Percentiles rank a stretch among this genome's conserved stretches.
These are phyloP conservation scores for Cryphonectria parasitica DNA, from an alignment of 2,329 filamentous ascomycete genomes.

Conservation along the genomic window DNA sequence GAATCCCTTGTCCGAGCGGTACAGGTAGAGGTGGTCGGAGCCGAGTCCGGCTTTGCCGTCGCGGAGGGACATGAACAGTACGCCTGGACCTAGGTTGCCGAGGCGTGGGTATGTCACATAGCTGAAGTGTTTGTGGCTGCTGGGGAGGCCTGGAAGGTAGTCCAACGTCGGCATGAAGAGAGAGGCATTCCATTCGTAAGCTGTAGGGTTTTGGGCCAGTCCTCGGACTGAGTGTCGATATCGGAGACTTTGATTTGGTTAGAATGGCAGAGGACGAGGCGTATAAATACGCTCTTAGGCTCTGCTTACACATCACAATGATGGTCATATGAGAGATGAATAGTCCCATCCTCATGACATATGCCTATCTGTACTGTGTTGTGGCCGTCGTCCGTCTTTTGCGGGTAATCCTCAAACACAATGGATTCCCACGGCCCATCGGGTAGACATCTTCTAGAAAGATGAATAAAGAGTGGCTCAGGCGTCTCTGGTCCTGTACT, in stretches of 20 bases:
- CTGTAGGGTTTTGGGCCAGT: slow-evolving; percentile 39
- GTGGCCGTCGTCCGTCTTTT: slow-evolving; percentile 55
- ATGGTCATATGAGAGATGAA: slow-evolving; percentile 57
- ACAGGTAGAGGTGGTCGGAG: slow-evolving; percentile 52
- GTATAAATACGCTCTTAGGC: slow-evolving; percentile 9
- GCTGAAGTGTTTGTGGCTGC: slow-evolving; percentile 37
- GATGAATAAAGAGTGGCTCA: slow-evolving; percentile 48
- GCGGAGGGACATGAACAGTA: slow-evolving; percentile 53
- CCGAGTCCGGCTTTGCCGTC: slow-evolving; percentile 55
- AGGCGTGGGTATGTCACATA: slow-evolving; percentile 56
- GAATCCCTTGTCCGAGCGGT: slow-evolving; percentile 40
- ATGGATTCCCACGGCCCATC: slow-evolving; percentile 49
- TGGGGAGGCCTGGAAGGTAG: slow-evolving; percentile 41
- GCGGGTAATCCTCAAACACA: slow-evolving; percentile 53
- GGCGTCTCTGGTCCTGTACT: slow-evolving; percentile 28
- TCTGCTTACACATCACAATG: slow-evolving; percentile 45
- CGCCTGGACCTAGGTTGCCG: slow-evolving; percentile 40
- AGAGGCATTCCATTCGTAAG: slow-evolving; percentile 38
- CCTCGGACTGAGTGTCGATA: slow-evolving; percentile 43
- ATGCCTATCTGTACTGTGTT: slow-evolving; percentile 58
- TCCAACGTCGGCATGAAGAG: slow-evolving; percentile 45
- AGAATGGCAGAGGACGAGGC: slow-evolving; percentile 2
- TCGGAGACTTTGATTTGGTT: slow-evolving; percentile 35
- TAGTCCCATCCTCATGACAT: slow-evolving; percentile 53
- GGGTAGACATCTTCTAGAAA: slow-evolving; percentile 49